Conservation (phyloP, 495 filamentous ascomycete species). For the Aspergillus baeticus region DNA sequence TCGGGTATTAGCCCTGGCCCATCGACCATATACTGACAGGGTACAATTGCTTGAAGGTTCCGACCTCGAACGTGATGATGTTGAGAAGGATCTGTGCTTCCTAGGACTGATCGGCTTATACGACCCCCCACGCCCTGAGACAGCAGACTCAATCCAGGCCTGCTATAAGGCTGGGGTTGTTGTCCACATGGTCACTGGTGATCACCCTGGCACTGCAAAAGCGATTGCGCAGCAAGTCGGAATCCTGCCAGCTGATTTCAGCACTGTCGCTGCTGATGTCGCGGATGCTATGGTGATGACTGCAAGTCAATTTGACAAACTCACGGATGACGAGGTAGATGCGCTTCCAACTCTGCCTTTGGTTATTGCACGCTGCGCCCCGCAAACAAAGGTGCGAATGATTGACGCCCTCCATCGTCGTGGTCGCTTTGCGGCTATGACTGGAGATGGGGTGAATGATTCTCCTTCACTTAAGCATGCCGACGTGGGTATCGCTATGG, state of each 20-base stretch:
- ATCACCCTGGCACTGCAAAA: slow-evolving; percentile 62
- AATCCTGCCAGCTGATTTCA: slow-evolving; percentile 57
- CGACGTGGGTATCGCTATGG: slow-evolving; percentile 87
- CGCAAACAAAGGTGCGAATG: slow-evolving; percentile 75
- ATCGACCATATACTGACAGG: slow-evolving; percentile 36
- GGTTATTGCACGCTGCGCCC: slow-evolving; percentile 70
- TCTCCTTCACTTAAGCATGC: slow-evolving; percentile 76
- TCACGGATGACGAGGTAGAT: slow-evolving; percentile 65
- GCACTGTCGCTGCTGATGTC: slow-evolving; percentile 50
- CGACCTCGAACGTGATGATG: slow-evolving; percentile 50
- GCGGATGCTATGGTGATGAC: slow-evolving; percentile 68
- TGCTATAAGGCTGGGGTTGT: slow-evolving; percentile 66
- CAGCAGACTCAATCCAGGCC: slow-evolving; percentile 51
- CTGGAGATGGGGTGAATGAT: slow-evolving; percentile 87
- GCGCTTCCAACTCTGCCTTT: slow-evolving; percentile 61
- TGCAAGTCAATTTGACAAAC: slow-evolving; percentile 63
- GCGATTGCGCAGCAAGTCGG: slow-evolving; percentile 67
- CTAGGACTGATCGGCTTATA: slow-evolving; percentile 70
- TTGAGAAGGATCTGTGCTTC: slow-evolving; percentile 61
- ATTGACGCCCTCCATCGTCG: slow-evolving; percentile 71
- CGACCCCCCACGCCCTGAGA: slow-evolving; percentile 64
- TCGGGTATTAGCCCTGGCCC: slow-evolving; percentile 62
- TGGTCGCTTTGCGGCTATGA: slow-evolving; percentile 69
- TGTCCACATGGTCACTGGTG: slow-evolving; percentile 74
- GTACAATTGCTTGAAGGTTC: slow-evolving; percentile 26